Evolutionary conservation across 495 filamentous ascomycete species (phyloP), one percentile per base, ranked within the genome.

Genomic region (Aspergillus sclerotioniger): DNA sequence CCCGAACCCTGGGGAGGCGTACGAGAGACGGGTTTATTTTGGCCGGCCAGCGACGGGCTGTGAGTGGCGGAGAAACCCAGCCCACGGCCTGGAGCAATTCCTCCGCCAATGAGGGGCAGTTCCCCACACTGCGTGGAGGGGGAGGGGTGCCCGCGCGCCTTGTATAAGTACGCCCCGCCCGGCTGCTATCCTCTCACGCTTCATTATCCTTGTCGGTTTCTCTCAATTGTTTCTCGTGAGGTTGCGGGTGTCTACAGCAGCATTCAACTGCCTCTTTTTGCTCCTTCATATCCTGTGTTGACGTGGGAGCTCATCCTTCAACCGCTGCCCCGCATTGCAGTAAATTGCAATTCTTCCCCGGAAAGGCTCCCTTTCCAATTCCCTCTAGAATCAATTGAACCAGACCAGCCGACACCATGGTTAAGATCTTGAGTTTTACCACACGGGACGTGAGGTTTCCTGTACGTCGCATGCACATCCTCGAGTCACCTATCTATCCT

Each of bases 401-500:
- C 1, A 41, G 5, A 41, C 6, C 39, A 46, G 10, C 48, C 37
- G 35, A 50, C 59, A 75, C 54, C 64, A 85, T 82, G 80, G 85
- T 95, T 63, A 93, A 87, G 32, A 93, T 96, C 72, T 93, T 89
- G 53, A 81, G 85, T 56, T 90, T 84, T 70, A 81, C 80, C 61
- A 92, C 90, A 47, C 82, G 89, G 62, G 92, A 96, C 76, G 89
- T 96, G 69, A 85, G 92, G 67, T 96, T 96, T 77, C 92, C 92
- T 33, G 85, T 87, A 79, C 56, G 81, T 8, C 44, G 15, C 17
- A 37, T 28, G 16, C 15, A 21, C 25, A 54, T 45, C 53, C 52
- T 15, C 17, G 6, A 19, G 16, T 32, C 13, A 13, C 21, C 41
- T 12, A 7, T 28, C 19, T 46, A 16, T 16, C 20, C 15, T 21